phyloP scores from a whole-genome alignment of 2,329 filamentous ascomycete species.

The Xylariales sp. region DNA sequence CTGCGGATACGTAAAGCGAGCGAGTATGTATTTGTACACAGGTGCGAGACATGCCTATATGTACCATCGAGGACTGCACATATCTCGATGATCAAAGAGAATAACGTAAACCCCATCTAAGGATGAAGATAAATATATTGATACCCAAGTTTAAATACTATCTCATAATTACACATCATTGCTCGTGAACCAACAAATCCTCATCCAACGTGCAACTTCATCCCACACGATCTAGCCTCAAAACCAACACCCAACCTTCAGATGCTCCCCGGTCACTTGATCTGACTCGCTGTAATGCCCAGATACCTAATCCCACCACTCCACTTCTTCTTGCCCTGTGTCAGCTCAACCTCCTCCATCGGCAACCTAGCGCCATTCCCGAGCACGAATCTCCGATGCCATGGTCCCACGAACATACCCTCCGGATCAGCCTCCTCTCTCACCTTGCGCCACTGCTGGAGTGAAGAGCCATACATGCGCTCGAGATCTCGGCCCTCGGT shows the following conservation, averaged over 20 bases:
- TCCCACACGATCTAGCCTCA: neutral
- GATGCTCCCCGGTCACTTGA: slow-evolving; percentile 3
- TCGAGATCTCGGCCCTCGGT: slow-evolving; percentile 57
- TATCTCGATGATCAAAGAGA: too few relatives aligned
- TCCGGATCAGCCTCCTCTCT: slow-evolving; percentile 70
- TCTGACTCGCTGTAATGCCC: slow-evolving; percentile 9
- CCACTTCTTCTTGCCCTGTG: slow-evolving; percentile 5
- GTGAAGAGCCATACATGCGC: slow-evolving; percentile 62
- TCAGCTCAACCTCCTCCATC: slow-evolving; percentile 26
- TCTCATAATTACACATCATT: too few relatives aligned
- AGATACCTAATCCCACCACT: slow-evolving; percentile 10
- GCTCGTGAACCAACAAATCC: neutral
- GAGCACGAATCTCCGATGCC: slow-evolving; percentile 71
- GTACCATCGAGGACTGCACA: too few relatives aligned
- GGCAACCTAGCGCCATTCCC: slow-evolving; percentile 24
- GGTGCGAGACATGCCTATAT: too few relatives aligned
- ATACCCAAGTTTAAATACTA: too few relatives aligned
- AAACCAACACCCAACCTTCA: too few relatives aligned
- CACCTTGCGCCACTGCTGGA: slow-evolving; percentile 63
- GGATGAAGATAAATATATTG: too few relatives aligned
- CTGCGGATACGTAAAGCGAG: too few relatives aligned
- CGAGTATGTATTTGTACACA: too few relatives aligned
- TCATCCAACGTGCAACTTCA: neutral
- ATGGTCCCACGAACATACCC: slow-evolving; percentile 85
- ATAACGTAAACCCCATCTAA: too few relatives aligned